phyloP scores from a whole-genome alignment of 176 grass and related monocot species.

The Poa pratensis region DNA sequence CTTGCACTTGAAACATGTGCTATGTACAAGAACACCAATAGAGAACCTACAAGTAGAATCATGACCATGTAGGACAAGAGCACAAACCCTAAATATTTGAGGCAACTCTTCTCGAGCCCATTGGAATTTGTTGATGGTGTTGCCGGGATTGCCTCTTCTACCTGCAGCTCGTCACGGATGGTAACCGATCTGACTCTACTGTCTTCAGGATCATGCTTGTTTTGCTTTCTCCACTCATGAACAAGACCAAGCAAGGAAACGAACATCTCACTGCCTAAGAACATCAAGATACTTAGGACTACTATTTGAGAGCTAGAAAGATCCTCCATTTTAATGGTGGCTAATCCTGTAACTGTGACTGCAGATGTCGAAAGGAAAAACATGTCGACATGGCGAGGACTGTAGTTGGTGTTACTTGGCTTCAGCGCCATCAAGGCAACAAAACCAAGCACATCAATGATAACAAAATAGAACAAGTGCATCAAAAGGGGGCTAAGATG shows the following conservation, averaged over 20 bases:
- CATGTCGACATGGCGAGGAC: constrained; percentile 53
- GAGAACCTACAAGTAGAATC: constrained; percentile 45
- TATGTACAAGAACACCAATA: constrained; percentile 55
- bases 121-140: background rate
- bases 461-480: constrained; percentile 62
- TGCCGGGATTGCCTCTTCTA: constrained; percentile 38
- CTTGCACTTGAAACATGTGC: constrained; percentile 54
- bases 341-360: constrained; percentile 74
- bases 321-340: constrained; percentile 69
- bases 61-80: constrained; percentile 43
- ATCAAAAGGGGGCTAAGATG: constrained; percentile 54
- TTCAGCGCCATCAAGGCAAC: constrained; percentile 51
- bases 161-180: constrained; percentile 22
- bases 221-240: background rate
- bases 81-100: constrained; percentile 47
- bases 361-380: constrained; percentile 70
- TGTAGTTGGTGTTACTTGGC: constrained; percentile 38
- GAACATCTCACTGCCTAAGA: constrained; percentile 79
- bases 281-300: constrained; percentile 67
- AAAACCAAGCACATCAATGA: constrained; percentile 64
- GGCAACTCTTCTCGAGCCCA: constrained; percentile 3
- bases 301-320: constrained; percentile 66
- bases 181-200: constrained; percentile 27
- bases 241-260: constrained; percentile 56
- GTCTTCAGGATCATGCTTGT: constrained; percentile 5